phyloP scores from a whole-genome alignment of 169 alveolate species.

The Plasmodium coatneyi region DNA sequence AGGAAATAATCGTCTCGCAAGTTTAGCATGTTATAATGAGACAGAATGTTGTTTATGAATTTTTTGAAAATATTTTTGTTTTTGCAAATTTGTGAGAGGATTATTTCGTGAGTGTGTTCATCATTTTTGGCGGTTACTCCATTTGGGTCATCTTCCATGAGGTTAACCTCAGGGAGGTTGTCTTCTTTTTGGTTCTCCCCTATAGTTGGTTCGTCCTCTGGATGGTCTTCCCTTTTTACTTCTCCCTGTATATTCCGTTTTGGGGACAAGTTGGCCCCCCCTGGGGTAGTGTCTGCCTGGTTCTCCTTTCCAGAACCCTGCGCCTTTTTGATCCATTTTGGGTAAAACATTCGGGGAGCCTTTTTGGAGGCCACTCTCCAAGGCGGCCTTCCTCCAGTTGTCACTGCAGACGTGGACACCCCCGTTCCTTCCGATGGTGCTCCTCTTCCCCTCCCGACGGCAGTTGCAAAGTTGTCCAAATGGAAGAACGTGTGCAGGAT shows the following conservation, averaged over 20 bases:
- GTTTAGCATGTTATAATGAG: constrained; percentile 30
- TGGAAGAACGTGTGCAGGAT: constrained; percentile 6
- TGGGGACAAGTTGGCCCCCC: background rate
- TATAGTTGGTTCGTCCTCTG: background rate
- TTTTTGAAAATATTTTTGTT: constrained; percentile 2
- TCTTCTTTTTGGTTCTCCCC: background rate
- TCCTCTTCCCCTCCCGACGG: background rate
- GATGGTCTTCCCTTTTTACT: background rate
- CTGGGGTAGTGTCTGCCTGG: background rate
- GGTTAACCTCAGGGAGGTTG: background rate
- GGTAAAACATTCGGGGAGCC: background rate
- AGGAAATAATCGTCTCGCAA: constrained; percentile 52
- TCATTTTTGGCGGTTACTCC: background rate
- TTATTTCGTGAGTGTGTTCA: background rate
- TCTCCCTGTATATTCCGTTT: background rate
- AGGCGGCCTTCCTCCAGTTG: background rate
- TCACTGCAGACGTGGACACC: background rate
- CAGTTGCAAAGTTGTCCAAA: background rate
- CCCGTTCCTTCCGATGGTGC: background rate
- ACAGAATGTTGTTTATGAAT: background rate
- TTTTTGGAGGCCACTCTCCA: background rate
- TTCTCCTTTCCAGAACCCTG: background rate
- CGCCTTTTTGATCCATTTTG: background rate
- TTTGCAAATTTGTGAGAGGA: background rate
- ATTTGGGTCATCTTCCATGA: background rate